Base-by-base conservation (phyloP, 208 protist species). In the Wallacemonas sp. region DNA sequence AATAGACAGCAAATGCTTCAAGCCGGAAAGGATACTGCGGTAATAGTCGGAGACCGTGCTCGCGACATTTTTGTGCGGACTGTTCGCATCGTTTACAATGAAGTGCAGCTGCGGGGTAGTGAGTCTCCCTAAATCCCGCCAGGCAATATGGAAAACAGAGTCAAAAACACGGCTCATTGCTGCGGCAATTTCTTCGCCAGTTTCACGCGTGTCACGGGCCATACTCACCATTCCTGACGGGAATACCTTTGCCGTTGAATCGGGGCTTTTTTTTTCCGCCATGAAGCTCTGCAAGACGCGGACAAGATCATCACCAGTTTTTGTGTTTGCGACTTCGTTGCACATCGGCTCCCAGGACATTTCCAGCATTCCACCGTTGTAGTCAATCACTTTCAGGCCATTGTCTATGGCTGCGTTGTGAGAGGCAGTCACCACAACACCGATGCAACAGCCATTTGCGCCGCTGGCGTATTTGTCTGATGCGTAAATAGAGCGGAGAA, bases 301-400 rank as follows among this genome's bases (percentile, higher is more conserved):
- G 0, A 81, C 53, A 14, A 95, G 68, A n/a, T 87, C 79, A 15
- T 77, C 68, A 12, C 77, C 83, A 0, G 76, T 77, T 1, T 31
- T 30, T 0, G 82, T 68, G 47, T 96, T 94, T 6, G 80, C 88
- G 6, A 77, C 79, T 1, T 62, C 30, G 24, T 72, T 86, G 54
- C 86, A 94, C 60, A 77, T 69, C 0, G 66, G 28, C 47, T 97
- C 91, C 89, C 89, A 95, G 1, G 69, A 62, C 3, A 65, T 22
- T 0, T 53, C 60, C 28, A 97, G 74, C 89, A 96, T 97, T 0
- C 79, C 82, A 26, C 86, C 92, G 42, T 91, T 71, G 0, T 59
- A 28, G 54, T 97, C 92, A 33, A 97, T 86, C 27, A 97, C 80
- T 70, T 97, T 97, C 38, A 97, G 75, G 14, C 92, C 92, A 44